Conservation (phyloP, 2,329 filamentous ascomycete genomes). For the Aspergillus viridinutans region DNA sequence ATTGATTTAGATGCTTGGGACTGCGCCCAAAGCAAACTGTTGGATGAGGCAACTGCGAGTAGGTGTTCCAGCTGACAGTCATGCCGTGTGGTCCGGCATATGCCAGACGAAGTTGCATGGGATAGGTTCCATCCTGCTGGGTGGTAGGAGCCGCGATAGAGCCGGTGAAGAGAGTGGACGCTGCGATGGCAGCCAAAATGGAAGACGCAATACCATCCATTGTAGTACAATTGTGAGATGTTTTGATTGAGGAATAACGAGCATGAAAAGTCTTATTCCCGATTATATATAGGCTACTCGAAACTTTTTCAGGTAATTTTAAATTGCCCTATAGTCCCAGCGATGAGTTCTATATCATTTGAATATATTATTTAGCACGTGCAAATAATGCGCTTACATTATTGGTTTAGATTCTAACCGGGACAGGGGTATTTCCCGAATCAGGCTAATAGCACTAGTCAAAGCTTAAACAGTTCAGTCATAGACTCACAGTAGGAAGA, state of each 20-base stretch:
- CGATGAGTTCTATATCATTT: no score
- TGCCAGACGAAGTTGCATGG: slow-evolving; percentile 8
- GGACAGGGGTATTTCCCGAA: not conserved
- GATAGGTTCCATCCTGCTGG: not conserved
- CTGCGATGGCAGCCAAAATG: not conserved
- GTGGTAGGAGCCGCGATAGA: not conserved
- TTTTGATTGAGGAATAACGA: no score
- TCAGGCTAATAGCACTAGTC: not conserved
- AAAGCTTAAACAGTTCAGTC: not conserved
- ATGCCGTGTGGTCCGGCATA: slow-evolving; percentile 16
- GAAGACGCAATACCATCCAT: not conserved
- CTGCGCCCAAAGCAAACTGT: slow-evolving; percentile 27
- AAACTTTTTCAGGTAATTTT: not conserved
- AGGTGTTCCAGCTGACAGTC: slow-evolving; percentile 32
- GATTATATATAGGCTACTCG: no score
- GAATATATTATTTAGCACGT: not conserved
- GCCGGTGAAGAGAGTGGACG: not conserved
- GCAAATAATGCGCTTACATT: not conserved
- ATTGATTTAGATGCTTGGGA: slow-evolving; percentile 14
- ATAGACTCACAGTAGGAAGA: not conserved
- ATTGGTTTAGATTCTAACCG: not conserved
- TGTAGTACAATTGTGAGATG: not conserved
- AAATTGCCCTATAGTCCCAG: not conserved
- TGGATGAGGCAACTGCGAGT: slow-evolving; percentile 21
- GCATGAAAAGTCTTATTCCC: no score